Evolutionary conservation across 1,284 basidiomycete species (phyloP), one percentile per base, ranked within the genome.

Genomic region (Marasmius oreades): DNA sequence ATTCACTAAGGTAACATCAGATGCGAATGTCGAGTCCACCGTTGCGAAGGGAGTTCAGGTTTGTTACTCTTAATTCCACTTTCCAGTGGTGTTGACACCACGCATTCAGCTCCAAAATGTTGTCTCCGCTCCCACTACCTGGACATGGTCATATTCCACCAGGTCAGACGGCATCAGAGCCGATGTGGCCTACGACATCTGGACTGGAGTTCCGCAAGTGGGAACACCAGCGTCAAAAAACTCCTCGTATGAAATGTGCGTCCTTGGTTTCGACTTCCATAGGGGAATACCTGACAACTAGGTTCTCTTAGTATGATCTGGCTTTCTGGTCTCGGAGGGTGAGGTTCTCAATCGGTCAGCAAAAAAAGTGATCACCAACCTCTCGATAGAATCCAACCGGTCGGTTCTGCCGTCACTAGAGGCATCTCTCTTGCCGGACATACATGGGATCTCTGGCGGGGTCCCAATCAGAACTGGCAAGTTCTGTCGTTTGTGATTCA

Each of bases 261-360:
- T 55, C 3, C 1, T 11, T 14, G 26, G 31, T 2, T 31, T 46
- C 36, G 36, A 22, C 22, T 43, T 55, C 26, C 18, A 43, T 1
- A 31, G 39, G 20, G 24, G 28, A 1, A 6, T 22, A 28, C 39
- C 20, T 37, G 16, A 22, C 31, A 31, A 20, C n/a, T 34, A 28
- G 47, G 12, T 31, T 22, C 43, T 7, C 58, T 28, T 10, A 82
- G 80, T 58, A 84, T 84, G 82, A 82, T 84, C 57, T 84, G 81
- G 82, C 75, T 84, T 18, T 82, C 81, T 51, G 77, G 80, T 39
- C 71, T 74, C n/a, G 82, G 81, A 66, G 79, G 78, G 81, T 83
- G 64, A 51, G 62, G 18, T 42, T 3, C 23, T 34, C 11, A 28
- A 11, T n/a, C 37, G 22, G 10, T 42, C 12, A 10, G 48, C 48